Conservation (phyloP, 345 rosid species). For the Erysimum cheiranthoides region DNA sequence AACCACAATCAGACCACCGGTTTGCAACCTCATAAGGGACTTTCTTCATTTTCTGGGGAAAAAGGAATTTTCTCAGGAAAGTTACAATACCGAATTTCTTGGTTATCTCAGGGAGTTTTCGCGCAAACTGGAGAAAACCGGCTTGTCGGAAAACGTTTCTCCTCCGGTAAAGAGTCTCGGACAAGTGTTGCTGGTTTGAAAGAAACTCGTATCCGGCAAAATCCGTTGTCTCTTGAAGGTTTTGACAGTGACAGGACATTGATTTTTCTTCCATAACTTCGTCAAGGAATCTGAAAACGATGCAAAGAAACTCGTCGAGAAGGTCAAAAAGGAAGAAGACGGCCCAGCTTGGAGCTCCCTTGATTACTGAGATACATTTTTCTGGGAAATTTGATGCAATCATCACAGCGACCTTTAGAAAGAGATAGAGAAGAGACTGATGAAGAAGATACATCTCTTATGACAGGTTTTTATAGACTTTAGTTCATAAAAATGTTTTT, state of each 20-base stretch:
- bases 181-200: too few species aligned
- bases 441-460: not conserved
- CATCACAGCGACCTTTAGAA: slow-evolving; percentile 36
- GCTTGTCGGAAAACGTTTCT: slow-evolving; percentile 55
- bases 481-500: too few species aligned
- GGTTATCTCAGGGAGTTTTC: slow-evolving; percentile 44
- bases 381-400: slow-evolving; percentile 27
- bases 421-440: not conserved
- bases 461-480: slow-evolving; percentile 17
- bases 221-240: slow-evolving; percentile 21
- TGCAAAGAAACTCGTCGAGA: slow-evolving; percentile 59
- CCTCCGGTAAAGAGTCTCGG: slow-evolving; percentile 68
- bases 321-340: slow-evolving; percentile 66
- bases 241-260: slow-evolving; percentile 54
- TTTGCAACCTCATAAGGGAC: slow-evolving; percentile 20
- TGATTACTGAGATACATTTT: slow-evolving; percentile 47
- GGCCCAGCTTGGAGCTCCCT: slow-evolving; percentile 38
- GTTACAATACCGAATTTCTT: slow-evolving; percentile 35
- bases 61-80: slow-evolving; percentile 29
- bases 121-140: slow-evolving; percentile 47
- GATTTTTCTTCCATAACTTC: slow-evolving; percentile 55
- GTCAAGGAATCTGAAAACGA: slow-evolving; percentile 57
- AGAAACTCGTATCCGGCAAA: slow-evolving; percentile 28
- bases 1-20: slow-evolving; percentile 86
- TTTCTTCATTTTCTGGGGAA: slow-evolving; percentile 17